phyloP scores from a whole-genome alignment of 805 yeast genomes.

The Priceomyces haplophilus region DNA sequence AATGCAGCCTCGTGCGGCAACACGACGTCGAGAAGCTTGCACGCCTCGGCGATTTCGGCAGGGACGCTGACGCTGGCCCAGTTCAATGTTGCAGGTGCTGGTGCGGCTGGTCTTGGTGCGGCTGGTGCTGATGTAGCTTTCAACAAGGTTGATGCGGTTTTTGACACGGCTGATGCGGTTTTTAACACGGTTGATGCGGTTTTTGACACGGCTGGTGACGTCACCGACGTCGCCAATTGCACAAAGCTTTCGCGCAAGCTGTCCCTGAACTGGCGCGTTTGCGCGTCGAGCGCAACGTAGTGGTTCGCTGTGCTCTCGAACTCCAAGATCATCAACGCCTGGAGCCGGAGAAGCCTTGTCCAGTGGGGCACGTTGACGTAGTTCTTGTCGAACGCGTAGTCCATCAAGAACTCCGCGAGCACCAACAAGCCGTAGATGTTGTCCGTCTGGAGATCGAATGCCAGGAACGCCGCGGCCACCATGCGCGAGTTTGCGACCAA shows the following conservation, averaged over 20 bases:
- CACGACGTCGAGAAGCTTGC: neutral
- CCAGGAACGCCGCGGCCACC: slow-evolving; percentile 23
- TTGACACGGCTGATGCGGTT: too few species aligned
- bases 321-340: slow-evolving; percentile 30
- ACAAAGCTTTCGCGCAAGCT: slow-evolving; percentile 16
- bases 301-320: slow-evolving; percentile 40
- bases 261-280: slow-evolving; percentile 19
- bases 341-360: slow-evolving; percentile 24
- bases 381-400: slow-evolving; percentile 8
- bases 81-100: too few species aligned
- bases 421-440: slow-evolving; percentile 31
- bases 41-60: neutral
- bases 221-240: slow-evolving; percentile 6
- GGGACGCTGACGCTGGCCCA: neutral
- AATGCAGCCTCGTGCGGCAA: too few species aligned
- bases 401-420: slow-evolving; percentile 21
- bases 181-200: too few species aligned
- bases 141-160: too few species aligned
- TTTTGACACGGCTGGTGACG: too few species aligned
- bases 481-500: slow-evolving; percentile 28
- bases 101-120: too few species aligned
- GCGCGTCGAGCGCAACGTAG: slow-evolving; percentile 28
- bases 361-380: slow-evolving; percentile 7
- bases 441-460: slow-evolving; percentile 25
- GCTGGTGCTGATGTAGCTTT: too few species aligned